phyloP scores from a whole-genome alignment of 2,329 filamentous ascomycete genomes.

The Coniochaeta sp. region DNA sequence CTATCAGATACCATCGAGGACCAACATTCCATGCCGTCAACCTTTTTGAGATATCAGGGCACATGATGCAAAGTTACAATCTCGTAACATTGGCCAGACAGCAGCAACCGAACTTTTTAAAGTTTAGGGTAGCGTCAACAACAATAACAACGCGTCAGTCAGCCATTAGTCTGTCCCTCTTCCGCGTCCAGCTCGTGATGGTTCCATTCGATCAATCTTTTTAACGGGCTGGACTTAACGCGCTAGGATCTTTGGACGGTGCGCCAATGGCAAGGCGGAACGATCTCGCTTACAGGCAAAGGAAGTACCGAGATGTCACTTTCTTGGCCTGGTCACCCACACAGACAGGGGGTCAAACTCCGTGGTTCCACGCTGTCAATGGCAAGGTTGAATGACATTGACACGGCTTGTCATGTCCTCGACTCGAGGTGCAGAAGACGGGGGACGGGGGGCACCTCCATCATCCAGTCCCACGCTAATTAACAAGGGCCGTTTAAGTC shows the following conservation, averaged over 20 bases:
- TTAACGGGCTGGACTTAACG: not conserved
- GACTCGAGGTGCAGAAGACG: not conserved
- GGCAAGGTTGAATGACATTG: not conserved
- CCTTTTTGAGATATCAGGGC: not conserved
- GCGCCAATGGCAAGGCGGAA: conserved; percentile 2
- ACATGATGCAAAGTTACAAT: not conserved
- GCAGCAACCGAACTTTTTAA: not conserved
- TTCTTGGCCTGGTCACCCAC: not conserved
- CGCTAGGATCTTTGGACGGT: not conserved
- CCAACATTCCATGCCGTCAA: not conserved
- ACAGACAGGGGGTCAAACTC: not conserved
- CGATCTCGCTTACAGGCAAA: conserved; percentile 3
- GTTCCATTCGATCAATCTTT: not conserved
- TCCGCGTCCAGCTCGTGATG: not conserved
- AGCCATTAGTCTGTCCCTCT: not conserved
- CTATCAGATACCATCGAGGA: not conserved
- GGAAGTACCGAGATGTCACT: conserved; percentile 11
- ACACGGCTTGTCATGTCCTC: not conserved
- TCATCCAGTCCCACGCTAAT: not conserved
- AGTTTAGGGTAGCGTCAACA: not conserved
- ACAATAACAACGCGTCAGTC: not conserved
- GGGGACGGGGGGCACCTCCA: not conserved
- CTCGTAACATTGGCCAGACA: not conserved
- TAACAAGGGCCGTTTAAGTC: not conserved
- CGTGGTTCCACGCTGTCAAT: not conserved